These are phyloP conservation scores for Grosmannia serpens DNA, from an alignment of 2,329 filamentous ascomycete species.

Conservation along the genomic window DNA sequence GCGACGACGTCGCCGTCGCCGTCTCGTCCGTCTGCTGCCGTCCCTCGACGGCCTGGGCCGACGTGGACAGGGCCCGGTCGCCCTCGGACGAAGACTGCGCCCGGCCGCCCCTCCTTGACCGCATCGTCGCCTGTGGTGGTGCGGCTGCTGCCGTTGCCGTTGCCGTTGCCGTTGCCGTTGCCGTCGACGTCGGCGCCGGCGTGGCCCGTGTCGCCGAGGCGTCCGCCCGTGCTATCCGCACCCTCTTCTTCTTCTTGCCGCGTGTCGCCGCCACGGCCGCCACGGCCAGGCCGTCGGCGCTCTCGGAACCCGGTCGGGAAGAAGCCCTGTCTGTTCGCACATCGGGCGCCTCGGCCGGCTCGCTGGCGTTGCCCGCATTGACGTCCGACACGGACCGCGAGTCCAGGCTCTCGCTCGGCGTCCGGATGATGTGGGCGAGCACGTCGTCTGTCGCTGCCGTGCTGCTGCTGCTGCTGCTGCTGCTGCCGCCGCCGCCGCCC, in stretches of 20 bases:
- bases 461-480: neutral
- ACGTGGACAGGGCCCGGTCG: slow-evolving; percentile 2
- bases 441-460: slow-evolving; percentile 35
- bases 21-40: slow-evolving; percentile 21
- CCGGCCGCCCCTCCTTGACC: neutral
- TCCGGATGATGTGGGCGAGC: slow-evolving; percentile 40
- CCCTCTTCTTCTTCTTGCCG: slow-evolving; percentile 7
- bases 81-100: neutral
- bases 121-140: neutral
- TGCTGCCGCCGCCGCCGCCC: slow-evolving; percentile 2
- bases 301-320: slow-evolving; percentile 22
- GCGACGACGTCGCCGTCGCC: slow-evolving; percentile 17
- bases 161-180: neutral
- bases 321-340: too few species aligned
- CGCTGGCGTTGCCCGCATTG: neutral
- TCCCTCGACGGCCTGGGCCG: slow-evolving; percentile 5
- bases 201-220: neutral
- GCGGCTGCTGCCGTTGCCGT: neutral
- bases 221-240: neutral
- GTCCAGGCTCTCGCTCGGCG: slow-evolving; percentile 30
- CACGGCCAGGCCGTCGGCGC: slow-evolving; percentile 24
- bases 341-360: neutral
- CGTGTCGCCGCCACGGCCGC: neutral
- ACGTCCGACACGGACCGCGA: neutral
- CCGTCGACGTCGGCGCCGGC: neutral